Base-by-base conservation (phyloP, 2,329 filamentous ascomycete species). In the Alternaria brassicae region DNA sequence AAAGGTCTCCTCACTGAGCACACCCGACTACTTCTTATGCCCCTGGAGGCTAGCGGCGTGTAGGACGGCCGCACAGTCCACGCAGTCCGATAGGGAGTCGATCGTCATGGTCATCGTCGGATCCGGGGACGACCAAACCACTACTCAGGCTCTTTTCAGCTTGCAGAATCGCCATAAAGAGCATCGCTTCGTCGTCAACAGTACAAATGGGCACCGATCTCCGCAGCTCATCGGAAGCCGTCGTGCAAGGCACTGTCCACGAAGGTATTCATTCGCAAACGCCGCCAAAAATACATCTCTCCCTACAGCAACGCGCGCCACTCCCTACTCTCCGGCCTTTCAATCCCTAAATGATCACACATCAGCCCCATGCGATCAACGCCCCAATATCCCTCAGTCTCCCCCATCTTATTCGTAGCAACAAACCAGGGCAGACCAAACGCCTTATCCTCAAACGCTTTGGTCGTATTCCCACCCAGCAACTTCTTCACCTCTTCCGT, bases 351-450 rank as follows among this genome's bases (percentile, higher is more conserved):
- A 70, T 84, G 82, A 56, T 84, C 80, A 39, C 79, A 78, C 3
- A 88, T 76, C 67, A 84, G 81, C 1, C 83, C 86, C 41, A 89
- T 63, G 72, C 87, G 85, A 77, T 88, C 86, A 13, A 88, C 81
- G 0, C 86, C 86, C 83, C 85, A 89, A 66, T 84, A 88, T 1
- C 75, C 74, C 62, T 88, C 84, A 36, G 72, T 85, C 67, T 83
- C 74, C 0, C 85, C 86, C 50, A 83, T 76, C 6, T 72, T 51
- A 71, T 88, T 85, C 48, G 81, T 85, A 53, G 84, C 86, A 52
- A 80, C 74, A 68, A 87, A 85, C 82, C 84, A 89, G 2, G 86
- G 86, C 53, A 88, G 68, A 2, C 86, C 86, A 78, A 89, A 89
- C 1, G 84, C 84, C 1, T 85, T 86, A 23, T 82, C 79, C 23